Base-by-base conservation (phyloP, 176 grass and related monocot species). In the Zizania latifolia region DNA sequence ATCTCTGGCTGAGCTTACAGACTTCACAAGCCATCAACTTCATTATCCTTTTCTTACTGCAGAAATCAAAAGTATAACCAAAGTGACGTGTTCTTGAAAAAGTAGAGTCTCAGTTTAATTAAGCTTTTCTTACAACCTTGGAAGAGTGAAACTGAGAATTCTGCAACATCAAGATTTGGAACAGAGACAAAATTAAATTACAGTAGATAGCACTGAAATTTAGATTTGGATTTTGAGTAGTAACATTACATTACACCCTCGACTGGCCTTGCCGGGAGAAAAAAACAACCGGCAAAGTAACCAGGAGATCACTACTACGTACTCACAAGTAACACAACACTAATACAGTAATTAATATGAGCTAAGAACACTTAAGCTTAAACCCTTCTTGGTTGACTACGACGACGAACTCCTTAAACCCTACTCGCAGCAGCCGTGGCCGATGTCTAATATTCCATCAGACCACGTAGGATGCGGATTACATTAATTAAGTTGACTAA, bases 391-490 rank as follows among this genome's bases (percentile, higher is more conserved):
- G 31, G 39, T 37, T 37, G 30, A 74, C 33, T 57, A 43, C 7
- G 30, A 48, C 8, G 53, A 77, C 34, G n/a, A 75, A 30, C 65
- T 70, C 50, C 79, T 84, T 89, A 89, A 89, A 89, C 86, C 83
- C 81, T 83, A 82, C 28, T 77, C 74, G 82, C 40, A 85, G 88
- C 27, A 54, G 73, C 85, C 12, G 33, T 21, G 71, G 85, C 86
- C 77, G 86, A 92, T 92, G 92, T 99, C 89, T 84, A 99, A 94
- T 92, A 99, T 84, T 71, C 89, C 96, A 99, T 90, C 84, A 24
- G 58, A 29, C 62, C 75, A 17, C 12, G 8, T 70, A 56, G 11
- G 26, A 78, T 78, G 63, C 71, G 62, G 51, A 17, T 50, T 65
- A 71, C 64, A 68, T 28, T 54, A 54, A 29, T 31, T 34, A n/a